Percentiles rank a stretch among this genome's conserved stretches.
Evolutionary conservation across 2,329 filamentous ascomycete species (phyloP).

Genomic region (Zymoseptoria passerinii): DNA sequence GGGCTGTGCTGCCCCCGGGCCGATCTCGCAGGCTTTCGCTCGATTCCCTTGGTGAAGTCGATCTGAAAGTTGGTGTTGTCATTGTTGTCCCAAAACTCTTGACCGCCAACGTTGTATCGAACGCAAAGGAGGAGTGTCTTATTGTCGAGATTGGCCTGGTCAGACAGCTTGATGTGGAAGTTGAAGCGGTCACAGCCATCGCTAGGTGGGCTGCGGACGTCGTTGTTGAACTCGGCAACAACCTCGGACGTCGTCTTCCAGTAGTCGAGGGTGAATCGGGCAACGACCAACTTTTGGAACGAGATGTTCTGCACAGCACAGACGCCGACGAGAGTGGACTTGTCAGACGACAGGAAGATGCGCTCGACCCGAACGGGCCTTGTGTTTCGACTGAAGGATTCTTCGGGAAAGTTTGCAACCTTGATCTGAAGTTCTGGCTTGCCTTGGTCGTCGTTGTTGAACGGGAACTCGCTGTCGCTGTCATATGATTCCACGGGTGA

Average conservation of each 20-base stretch:
- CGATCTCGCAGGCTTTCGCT: conserved; percentile 22
- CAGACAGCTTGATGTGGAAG: conserved; percentile 87
- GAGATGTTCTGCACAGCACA: conserved; percentile 80
- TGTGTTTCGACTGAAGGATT: conserved; percentile 53
- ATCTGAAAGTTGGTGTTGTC: conserved; percentile 79
- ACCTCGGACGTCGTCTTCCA: conserved; percentile 99
- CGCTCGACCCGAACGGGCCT: conserved; percentile 73
- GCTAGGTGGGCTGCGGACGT: conserved; percentile 55
- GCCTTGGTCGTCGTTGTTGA: conserved; percentile 48
- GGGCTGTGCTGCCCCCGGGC: conserved; percentile 15
- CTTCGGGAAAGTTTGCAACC: conserved; percentile 71
- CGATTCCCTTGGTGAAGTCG: conserved; percentile 55
- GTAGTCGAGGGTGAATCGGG: conserved; percentile 91
- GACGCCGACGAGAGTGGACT: conserved; percentile 75
- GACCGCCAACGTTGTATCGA: conserved; percentile 73
- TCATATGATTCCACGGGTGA: conserved; percentile 86
- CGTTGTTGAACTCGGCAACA: conserved; percentile 74
- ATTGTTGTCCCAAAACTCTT: conserved; percentile 97
- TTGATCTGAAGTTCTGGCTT: conserved; percentile 79
- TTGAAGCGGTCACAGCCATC: conserved; percentile 79
- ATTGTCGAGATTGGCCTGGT: conserved; percentile 80
- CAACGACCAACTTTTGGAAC: conserved; percentile 82
- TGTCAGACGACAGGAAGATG: conserved; percentile 78
- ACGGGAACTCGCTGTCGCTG: conserved; percentile 83
- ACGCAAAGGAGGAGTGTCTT: conserved; percentile 92